These are phyloP conservation scores for Pseudonitzschia pungens DNA, from an alignment of 108 stramenopile species.

Conservation along the genomic window DNA sequence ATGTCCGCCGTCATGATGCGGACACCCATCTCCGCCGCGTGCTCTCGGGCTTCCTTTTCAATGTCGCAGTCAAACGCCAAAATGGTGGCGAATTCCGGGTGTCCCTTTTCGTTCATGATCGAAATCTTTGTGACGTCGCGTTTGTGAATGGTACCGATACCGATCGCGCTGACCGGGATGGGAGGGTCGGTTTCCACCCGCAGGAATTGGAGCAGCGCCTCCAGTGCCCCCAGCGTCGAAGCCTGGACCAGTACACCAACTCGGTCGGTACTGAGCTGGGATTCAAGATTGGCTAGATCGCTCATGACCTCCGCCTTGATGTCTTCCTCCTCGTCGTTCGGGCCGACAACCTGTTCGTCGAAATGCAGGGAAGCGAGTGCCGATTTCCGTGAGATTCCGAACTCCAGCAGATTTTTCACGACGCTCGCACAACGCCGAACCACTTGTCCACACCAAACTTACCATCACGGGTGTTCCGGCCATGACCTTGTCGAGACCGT, in stretches of 20 bases:
- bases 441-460: too few relatives aligned
- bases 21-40: conserved; percentile 91
- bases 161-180: conserved; percentile 95
- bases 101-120: conserved; percentile 98
- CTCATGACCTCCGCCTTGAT: conserved; percentile 97
- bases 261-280: conserved; percentile 90
- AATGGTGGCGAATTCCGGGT: conserved; percentile 94
- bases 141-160: conserved; percentile 97
- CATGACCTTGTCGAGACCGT: conserved; percentile 94
- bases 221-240: conserved; percentile 97
- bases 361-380: conserved; percentile 3
- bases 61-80: conserved; percentile 98
- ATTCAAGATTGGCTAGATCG: conserved; percentile 84
- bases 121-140: conserved; percentile 97
- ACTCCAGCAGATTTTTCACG: too few relatives aligned
- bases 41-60: conserved; percentile 88
- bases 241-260: conserved; percentile 98
- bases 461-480: conserved; percentile 96
- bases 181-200: conserved; percentile 96
- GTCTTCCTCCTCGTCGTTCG: conserved; percentile 97
- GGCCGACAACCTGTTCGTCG: conserved; percentile 67
- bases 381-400: background rate
- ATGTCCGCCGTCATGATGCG: conserved; percentile 99
- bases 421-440: too few relatives aligned
- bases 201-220: conserved; percentile 98